Evolutionary conservation across 306 rosid species (phyloP).

Genomic region (Ochetophila trinervis): DNA sequence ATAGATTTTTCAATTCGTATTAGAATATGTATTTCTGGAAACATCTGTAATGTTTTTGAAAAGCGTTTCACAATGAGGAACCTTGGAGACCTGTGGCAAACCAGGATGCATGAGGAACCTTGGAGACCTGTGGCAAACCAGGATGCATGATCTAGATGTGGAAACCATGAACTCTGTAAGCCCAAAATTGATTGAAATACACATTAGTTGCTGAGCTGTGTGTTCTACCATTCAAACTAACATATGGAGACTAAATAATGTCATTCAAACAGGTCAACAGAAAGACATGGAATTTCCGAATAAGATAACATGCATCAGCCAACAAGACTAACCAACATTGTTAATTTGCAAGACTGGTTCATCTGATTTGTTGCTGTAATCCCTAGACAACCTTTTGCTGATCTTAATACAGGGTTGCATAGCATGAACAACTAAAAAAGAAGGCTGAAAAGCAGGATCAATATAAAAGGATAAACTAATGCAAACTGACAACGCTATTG

Average conservation of each 20-base stretch:
- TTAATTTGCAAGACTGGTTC: neutral
- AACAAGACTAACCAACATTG: neutral
- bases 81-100: neutral
- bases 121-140: neutral
- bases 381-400: neutral
- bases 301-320: conserved; percentile 7
- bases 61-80: too few species aligned
- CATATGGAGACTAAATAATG: neutral
- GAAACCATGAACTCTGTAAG: neutral
- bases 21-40: neutral
- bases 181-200: conserved; percentile 6
- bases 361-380: neutral
- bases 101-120: neutral
- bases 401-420: neutral
- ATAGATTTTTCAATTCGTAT: neutral
- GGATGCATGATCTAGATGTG: neutral
- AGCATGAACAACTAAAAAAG: neutral
- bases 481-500: neutral
- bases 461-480: too few species aligned
- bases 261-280: neutral
- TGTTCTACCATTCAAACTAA: neutral
- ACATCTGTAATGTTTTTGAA: neutral
- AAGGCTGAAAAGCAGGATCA: neutral
- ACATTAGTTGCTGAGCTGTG: neutral
- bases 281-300: neutral